Conservation (phyloP, 1,139 yeast species). For the Candida tropicalis region DNA sequence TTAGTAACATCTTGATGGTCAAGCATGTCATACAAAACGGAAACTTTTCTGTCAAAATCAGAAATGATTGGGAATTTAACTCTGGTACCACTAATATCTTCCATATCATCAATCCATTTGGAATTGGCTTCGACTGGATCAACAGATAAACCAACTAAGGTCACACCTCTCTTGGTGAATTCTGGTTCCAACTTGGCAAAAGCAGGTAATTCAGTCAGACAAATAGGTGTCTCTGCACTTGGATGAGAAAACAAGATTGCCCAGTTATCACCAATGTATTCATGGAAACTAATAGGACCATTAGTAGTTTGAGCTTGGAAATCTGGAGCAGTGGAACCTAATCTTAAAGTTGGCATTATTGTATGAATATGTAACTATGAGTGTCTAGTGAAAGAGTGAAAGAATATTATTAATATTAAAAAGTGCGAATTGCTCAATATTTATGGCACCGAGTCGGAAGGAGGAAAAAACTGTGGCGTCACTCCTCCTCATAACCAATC, state of each 20-base stretch:
- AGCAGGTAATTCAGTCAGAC: slow-evolving; percentile 90
- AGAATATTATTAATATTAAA: no score
- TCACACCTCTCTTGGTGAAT: slow-evolving; percentile 73
- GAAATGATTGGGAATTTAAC: slow-evolving; percentile 80
- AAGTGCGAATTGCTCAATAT: no score
- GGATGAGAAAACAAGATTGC: slow-evolving; percentile 83
- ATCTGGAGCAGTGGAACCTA: slow-evolving; percentile 81
- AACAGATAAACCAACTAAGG: slow-evolving; percentile 79
- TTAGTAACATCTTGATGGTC: slow-evolving; percentile 84
- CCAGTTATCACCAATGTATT: slow-evolving; percentile 76
- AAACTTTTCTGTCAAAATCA: slow-evolving; percentile 71
- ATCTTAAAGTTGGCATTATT: slow-evolving; percentile 25
- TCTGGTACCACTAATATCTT: slow-evolving; percentile 69
- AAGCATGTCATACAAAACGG: slow-evolving; percentile 75
- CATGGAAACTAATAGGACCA: slow-evolving; percentile 77
- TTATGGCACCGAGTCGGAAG: no score
- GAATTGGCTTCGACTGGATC: slow-evolving; percentile 70
- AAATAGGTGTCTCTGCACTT: slow-evolving; percentile 86
- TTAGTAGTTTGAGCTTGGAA: slow-evolving; percentile 73
- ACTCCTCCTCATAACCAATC: no score
- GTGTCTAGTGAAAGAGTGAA: no score
- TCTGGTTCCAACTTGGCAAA: slow-evolving; percentile 84
- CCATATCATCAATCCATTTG: slow-evolving; percentile 83
- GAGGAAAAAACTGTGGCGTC: no score
- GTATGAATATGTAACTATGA: background rate